Evolutionary conservation across 2,329 filamentous ascomycete species (phyloP), one percentile per base, ranked within the genome.

Genomic region (Colletotrichum eleusines): DNA sequence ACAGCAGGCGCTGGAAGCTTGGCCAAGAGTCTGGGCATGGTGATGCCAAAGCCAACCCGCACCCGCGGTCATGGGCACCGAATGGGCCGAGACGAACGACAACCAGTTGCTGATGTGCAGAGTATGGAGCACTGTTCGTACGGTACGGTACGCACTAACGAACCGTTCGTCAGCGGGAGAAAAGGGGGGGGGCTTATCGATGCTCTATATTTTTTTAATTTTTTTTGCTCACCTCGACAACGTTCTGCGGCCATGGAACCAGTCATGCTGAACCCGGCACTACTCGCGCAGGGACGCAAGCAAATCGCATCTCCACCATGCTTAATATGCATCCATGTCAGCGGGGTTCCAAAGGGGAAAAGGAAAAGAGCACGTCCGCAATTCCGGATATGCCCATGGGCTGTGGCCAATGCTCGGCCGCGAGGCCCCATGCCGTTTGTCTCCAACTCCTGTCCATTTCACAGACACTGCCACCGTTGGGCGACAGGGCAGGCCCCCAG

Each of bases 291-390:
- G 44, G 68, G 51, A 63, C 46, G 38, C 65, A 58, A 35, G 58
- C 38, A 63, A 68, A 71, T 48, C 64, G 69, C 63, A 71, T 63
- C 64, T 62, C 68, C 58, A 71, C 64, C 69, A 71, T 71, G 69
- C 65, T 71, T 71, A 63, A 71, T 63, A 71, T 40, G 35, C 65
- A 71, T 63, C 69, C 64, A 42, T 71, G 69, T 48, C 53, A 58
- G 63, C 33, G 40, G 51, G 50, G 26, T 20, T 9, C 12, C 60
- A 7, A 44, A 44, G 42, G 46, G 46, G 44, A 31, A 38, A 40
- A 61, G 28, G 66, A 18, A 65, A 48, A 42, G 40, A 38, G 54
- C 67, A 69, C 35, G 54, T 51, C 54, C 46, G 28, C 26, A 12
- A 31, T n/a, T 38, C 42, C 66, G 62, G 66, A 66, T 48, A n/a